These are phyloP conservation scores for Miscanthus lutarioriparius DNA, from an alignment of 176 grass and related monocot species.

Conservation along the genomic window DNA sequence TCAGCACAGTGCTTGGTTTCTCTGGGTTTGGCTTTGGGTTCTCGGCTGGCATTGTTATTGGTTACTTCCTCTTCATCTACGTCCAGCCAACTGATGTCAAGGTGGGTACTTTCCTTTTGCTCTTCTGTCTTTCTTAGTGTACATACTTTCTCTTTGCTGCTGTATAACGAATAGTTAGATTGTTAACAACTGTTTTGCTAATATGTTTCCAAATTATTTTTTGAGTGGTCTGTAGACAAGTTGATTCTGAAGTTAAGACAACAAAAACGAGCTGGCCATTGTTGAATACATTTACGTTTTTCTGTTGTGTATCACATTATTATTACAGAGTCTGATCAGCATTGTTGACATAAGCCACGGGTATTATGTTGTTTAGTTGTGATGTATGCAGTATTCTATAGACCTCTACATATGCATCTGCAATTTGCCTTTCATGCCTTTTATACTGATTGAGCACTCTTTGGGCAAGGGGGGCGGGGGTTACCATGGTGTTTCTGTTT, in stretches of 20 bases:
- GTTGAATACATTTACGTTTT: neutral
- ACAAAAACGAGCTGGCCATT: neutral
- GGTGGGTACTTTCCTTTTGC: constrained; percentile 41
- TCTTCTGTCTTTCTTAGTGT: constrained; percentile 14
- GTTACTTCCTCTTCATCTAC: constrained; percentile 83
- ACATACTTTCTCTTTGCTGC: constrained; percentile 11
- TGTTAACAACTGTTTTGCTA: neutral
- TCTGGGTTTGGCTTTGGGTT: constrained; percentile 85
- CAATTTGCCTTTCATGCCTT: neutral
- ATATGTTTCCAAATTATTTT: neutral
- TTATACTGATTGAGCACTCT: constrained; percentile 1
- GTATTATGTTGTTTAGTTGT: neutral
- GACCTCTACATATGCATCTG: neutral
- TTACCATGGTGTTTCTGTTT: neutral
- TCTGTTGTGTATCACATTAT: neutral
- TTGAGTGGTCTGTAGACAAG: neutral
- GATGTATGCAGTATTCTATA: neutral
- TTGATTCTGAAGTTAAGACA: constrained; percentile 1
- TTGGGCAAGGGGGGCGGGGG: neutral
- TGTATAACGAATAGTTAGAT: neutral
- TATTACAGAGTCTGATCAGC: constrained; percentile 17
- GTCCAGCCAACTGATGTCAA: constrained; percentile 82
- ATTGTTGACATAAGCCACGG: neutral
- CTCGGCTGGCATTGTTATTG: constrained; percentile 67
- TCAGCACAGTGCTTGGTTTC: constrained; percentile 84